phyloP scores from a whole-genome alignment of 108 stramenopile genomes.

The Conticribra guillardii region DNA sequence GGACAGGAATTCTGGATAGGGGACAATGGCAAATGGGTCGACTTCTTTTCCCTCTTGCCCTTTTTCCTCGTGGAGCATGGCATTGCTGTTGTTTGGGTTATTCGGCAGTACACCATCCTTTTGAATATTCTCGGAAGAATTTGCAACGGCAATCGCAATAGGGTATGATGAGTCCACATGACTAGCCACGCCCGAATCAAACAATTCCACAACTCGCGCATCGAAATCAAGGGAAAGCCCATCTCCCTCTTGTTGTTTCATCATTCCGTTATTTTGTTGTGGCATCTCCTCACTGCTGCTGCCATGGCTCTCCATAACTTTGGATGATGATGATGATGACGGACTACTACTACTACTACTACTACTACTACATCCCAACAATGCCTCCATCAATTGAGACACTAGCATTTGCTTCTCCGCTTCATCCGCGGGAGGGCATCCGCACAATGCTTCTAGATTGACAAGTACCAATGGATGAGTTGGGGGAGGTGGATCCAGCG shows the following conservation, averaged over 20 bases:
- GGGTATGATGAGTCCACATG: conserved; percentile 42
- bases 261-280: conserved; percentile 4
- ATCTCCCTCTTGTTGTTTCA: conserved; percentile 8
- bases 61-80: conserved; percentile 1
- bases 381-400: conserved; percentile 30
- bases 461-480: conserved; percentile 46
- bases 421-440: conserved; percentile 25
- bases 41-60: conserved; percentile 5
- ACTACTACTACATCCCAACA: conserved; percentile 18
- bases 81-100: not conserved
- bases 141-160: conserved; percentile 5
- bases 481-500: conserved; percentile 41
- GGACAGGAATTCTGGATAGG: conserved; percentile 54
- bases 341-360: not conserved
- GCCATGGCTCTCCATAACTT: no score
- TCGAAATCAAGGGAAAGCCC: conserved; percentile 44
- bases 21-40: conserved; percentile 35
- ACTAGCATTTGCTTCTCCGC: conserved; percentile 32
- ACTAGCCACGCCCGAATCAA: conserved; percentile 51
- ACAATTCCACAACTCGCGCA: conserved; percentile 42
- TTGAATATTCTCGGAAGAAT: not conserved
- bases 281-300: no score
- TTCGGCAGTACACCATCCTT: not conserved
- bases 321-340: no score
- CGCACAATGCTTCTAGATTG: conserved; percentile 50